Conservation (phyloP, 352 stramenopile genomes). For the Blastocystis sp. region DNA sequence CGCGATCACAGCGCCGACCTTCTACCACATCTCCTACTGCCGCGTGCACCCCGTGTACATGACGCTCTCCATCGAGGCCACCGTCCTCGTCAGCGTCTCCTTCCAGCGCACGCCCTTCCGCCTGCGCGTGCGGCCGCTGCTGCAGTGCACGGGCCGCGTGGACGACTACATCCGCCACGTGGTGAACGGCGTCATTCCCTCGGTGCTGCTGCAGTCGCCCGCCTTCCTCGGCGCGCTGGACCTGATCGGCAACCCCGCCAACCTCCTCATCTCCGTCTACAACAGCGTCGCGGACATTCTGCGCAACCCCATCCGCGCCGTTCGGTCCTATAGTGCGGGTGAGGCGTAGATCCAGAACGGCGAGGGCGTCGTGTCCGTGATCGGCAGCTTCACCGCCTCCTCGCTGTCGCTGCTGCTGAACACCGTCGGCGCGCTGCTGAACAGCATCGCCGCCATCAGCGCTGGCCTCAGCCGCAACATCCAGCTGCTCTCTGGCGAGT, state of each 20-base stretch:
- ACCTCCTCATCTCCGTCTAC: constrained; percentile 56
- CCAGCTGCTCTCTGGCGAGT: constrained; percentile 22
- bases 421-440: neutral
- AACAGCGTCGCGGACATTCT: constrained; percentile 29
- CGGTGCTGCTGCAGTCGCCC: constrained; percentile 53
- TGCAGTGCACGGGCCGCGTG: neutral
- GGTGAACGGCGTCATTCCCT: constrained; percentile 38
- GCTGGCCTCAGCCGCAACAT: constrained; percentile 38
- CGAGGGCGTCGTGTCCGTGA: neutral
- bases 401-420: constrained; percentile 43
- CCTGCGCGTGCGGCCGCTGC: constrained; percentile 35
- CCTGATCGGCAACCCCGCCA: constrained; percentile 54
- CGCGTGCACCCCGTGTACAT: constrained; percentile 52
- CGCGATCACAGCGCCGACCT: neutral
- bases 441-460: constrained; percentile 1
- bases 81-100: constrained; percentile 14
- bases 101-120: constrained; percentile 53
- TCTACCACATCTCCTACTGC: constrained; percentile 42
- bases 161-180: constrained; percentile 48
- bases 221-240: constrained; percentile 59
- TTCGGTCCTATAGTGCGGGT: neutral
- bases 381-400: constrained; percentile 1
- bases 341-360: neutral
- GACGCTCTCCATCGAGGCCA: constrained; percentile 45
- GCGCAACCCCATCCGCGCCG: neutral